phyloP scores from a whole-genome alignment of 768 basidiomycete genomes.

The Suillus brevipes region DNA sequence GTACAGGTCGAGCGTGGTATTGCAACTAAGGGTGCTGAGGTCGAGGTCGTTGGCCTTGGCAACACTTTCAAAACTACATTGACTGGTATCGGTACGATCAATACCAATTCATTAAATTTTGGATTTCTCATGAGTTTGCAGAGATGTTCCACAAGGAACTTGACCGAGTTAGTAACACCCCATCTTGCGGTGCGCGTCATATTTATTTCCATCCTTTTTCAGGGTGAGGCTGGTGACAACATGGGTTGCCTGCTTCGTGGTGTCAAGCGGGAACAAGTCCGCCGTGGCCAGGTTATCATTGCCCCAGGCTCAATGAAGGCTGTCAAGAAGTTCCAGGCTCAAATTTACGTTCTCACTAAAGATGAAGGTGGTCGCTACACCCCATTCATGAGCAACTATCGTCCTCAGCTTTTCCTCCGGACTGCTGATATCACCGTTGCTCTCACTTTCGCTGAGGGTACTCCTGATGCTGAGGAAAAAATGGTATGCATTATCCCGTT shows the following conservation, averaged over 20 bases:
- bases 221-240: conserved; percentile 98
- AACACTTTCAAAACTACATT: conserved; percentile 83
- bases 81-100: conserved; percentile 81
- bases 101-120: background rate
- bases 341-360: conserved; percentile 65
- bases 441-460: conserved; percentile 85
- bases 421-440: conserved; percentile 91
- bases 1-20: conserved; percentile 86
- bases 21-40: conserved; percentile 87
- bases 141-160: conserved; percentile 99
- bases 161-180: conserved; percentile 63
- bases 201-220: conserved; percentile 2
- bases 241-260: conserved; percentile 98
- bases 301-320: conserved; percentile 89
- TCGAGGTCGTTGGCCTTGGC: conserved; percentile 91
- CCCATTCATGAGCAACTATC: conserved; percentile 92
- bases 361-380: conserved; percentile 73
- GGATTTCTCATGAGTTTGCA: conserved; percentile 27
- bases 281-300: conserved; percentile 89
- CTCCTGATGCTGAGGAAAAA: conserved; percentile 77
- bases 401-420: conserved; percentile 93
- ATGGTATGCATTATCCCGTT: conserved; percentile 55
- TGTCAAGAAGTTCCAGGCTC: conserved; percentile 93
- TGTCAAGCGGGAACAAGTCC: conserved; percentile 94
- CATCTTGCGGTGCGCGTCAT: background rate